Evolutionary conservation across 768 basidiomycete genomes (phyloP).

Genomic region (Lanmaoa pseudosensibilis): DNA sequence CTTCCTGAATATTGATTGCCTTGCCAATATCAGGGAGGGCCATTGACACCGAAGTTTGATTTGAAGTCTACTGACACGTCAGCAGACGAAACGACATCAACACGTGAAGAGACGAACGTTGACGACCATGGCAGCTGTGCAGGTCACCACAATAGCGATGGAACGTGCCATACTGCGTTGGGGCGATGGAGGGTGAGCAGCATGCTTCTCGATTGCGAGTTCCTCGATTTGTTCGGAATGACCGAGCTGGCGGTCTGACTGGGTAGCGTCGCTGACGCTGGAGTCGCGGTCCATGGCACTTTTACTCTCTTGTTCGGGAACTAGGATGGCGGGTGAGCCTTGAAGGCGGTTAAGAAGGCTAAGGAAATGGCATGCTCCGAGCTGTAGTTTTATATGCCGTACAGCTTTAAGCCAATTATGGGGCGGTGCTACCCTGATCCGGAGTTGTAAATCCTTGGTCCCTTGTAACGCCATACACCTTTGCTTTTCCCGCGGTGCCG

Average conservation of each 20-base stretch:
- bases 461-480: background rate
- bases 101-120: conserved; percentile 28
- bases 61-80: conserved; percentile 28
- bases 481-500: conserved; percentile 1
- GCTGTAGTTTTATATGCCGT: conserved; percentile 22
- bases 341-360: background rate
- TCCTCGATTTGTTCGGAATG: conserved; percentile 6
- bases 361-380: background rate
- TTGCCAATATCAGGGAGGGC: conserved; percentile 52
- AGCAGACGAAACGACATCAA: background rate
- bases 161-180: conserved; percentile 27
- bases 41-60: conserved; percentile 47
- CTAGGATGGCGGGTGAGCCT: background rate
- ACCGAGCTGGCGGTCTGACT: conserved; percentile 14
- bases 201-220: conserved; percentile 6
- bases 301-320: conserved; percentile 1
- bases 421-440: background rate
- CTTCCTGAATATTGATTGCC: conserved; percentile 48
- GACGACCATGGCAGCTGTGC: conserved; percentile 41
- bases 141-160: conserved; percentile 36
- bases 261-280: conserved; percentile 10
- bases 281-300: conserved; percentile 10
- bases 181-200: background rate
- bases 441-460: background rate
- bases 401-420: background rate